These are phyloP conservation scores for Liriodendron chinense DNA, from an alignment of 164 flowering plant genomes.

Conservation along the genomic window DNA sequence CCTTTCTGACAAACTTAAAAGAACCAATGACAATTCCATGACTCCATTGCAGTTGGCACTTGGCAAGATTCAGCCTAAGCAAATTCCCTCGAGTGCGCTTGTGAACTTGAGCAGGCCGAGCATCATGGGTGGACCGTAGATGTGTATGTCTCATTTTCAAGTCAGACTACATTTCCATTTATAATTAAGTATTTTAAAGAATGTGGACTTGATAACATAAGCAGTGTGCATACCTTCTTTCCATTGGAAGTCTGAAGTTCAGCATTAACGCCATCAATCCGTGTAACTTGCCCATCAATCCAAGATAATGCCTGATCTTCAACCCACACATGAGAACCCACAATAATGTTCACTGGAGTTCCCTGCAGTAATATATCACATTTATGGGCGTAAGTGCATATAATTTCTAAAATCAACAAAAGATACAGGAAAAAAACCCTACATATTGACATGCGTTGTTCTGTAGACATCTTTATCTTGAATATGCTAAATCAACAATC, in stretches of 20 bases:
- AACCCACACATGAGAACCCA: slow-evolving; percentile 64
- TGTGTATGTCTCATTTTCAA: neutral
- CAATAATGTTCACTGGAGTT: slow-evolving; percentile 22
- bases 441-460: neutral
- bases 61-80: neutral
- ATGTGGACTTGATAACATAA: neutral
- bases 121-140: neutral
- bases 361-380: slow-evolving; percentile 1
- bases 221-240: slow-evolving; percentile 31
- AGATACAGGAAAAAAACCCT: neutral
- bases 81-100: neutral
- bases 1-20: neutral
- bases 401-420: neutral
- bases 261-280: slow-evolving; percentile 38
- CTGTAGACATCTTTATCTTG: neutral
- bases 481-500: neutral
- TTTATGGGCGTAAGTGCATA: neutral
- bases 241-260: slow-evolving; percentile 43
- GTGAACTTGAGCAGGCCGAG: neutral
- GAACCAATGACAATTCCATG: neutral
- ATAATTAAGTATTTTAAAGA: neutral
- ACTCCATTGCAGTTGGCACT: neutral
- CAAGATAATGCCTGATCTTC: slow-evolving; percentile 58
- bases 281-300: slow-evolving; percentile 54
- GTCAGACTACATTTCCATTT: neutral